Percentiles rank a stretch among this genome's conserved stretches.
Evolutionary conservation across 1,139 yeast genomes (phyloP).

Genomic region (Blastobotrys buckinghamii): DNA sequence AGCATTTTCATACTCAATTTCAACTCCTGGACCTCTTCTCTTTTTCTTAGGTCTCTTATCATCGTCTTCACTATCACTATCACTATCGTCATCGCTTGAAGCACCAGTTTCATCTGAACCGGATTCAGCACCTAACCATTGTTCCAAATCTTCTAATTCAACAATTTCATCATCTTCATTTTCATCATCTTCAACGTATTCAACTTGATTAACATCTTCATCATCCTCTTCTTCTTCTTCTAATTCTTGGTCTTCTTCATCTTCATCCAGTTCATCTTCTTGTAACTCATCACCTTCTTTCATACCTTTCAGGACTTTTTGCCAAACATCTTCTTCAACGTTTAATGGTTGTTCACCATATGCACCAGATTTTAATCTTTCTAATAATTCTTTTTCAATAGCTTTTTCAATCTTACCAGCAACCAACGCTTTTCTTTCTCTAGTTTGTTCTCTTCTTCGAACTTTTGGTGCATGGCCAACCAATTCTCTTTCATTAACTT

Average conservation of each 20-base stretch:
- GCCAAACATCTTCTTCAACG: constrained; percentile 95
- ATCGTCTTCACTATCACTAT: constrained; percentile 35
- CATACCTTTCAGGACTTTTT: constrained; percentile 78
- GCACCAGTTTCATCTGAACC: constrained; percentile 39
- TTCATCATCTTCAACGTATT: constrained; percentile 67
- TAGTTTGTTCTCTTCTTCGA: constrained; percentile 83
- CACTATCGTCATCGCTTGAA: constrained; percentile 28
- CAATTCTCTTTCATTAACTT: constrained; percentile 87
- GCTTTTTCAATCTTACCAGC: constrained; percentile 97
- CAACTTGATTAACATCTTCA: constrained; percentile 72
- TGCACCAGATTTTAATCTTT: constrained; percentile 93
- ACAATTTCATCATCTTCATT: constrained; percentile 69
- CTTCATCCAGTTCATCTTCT: constrained; percentile 58
- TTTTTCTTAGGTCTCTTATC: constrained; percentile 17
- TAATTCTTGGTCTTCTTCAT: constrained; percentile 55
- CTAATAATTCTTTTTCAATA: constrained; percentile 89
- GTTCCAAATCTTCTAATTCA: constrained; percentile 86
- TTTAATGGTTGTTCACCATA: constrained; percentile 96
- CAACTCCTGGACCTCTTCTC: constrained; percentile 58
- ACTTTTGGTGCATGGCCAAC: constrained; percentile 83
- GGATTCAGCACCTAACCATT: constrained; percentile 65
- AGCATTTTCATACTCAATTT: constrained; percentile 80
- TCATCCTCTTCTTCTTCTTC: constrained; percentile 43
- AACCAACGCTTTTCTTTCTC: constrained; percentile 93
- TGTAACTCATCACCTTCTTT: constrained; percentile 53